A percentile compares a stretch with the other conserved stretches of the same genome.
Evolutionary conservation across 306 rosid genomes (phyloP).

Genomic region (Betula pendula): DNA sequence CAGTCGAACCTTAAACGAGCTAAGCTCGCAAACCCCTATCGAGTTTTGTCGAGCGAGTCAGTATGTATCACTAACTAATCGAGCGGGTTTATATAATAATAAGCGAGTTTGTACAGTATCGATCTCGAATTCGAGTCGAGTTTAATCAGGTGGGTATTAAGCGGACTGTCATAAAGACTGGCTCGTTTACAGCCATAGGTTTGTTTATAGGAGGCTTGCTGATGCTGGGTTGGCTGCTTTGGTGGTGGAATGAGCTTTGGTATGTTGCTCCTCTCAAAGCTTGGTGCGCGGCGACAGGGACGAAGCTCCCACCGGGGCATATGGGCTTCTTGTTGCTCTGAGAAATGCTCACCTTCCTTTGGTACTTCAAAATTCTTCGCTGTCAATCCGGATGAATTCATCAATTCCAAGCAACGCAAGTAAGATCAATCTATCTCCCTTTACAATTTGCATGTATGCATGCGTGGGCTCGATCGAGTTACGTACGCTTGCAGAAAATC

Average conservation of each 20-base stretch:
- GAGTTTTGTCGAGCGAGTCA: too few relatives aligned
- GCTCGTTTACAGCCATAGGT: neutral
- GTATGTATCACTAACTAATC: too few relatives aligned
- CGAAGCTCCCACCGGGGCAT: constrained; percentile 33
- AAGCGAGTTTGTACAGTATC: too few relatives aligned
- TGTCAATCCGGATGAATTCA: constrained; percentile 47
- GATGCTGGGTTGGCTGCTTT: constrained; percentile 20
- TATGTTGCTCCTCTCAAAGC: constrained; percentile 24
- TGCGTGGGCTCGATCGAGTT: too few relatives aligned
- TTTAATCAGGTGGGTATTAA: too few relatives aligned
- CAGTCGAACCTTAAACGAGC: too few relatives aligned
- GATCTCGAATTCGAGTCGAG: too few relatives aligned
- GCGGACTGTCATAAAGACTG: too few relatives aligned
- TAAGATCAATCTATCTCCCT: constrained; percentile 9
- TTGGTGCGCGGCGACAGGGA: neutral
- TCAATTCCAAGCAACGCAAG: constrained; percentile 38
- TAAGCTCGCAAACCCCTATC: too few relatives aligned
- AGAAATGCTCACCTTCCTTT: constrained; percentile 32
- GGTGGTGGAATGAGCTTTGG: constrained; percentile 46
- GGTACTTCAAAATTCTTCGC: constrained; percentile 48
- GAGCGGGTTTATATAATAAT: too few relatives aligned
- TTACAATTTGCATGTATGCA: too few relatives aligned
- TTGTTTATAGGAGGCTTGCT: constrained; percentile 28
- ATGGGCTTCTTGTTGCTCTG: constrained; percentile 38
- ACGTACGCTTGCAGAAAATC: too few relatives aligned